phyloP scores from a whole-genome alignment of 163 green algal species.

The Smithsoniella earleae region DNA sequence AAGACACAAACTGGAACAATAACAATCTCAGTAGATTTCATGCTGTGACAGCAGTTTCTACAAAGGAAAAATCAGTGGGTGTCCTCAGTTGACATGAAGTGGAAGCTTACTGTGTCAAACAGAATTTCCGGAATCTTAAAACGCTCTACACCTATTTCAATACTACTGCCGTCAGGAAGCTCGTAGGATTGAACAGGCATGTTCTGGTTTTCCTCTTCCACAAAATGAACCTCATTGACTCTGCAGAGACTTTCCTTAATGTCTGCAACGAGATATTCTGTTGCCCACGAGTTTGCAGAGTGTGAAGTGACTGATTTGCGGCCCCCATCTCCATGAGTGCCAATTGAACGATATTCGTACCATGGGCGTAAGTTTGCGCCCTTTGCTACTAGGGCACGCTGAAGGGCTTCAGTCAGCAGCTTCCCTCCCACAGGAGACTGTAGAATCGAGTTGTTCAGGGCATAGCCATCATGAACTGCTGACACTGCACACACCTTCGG shows the following conservation, averaged over 20 bases:
- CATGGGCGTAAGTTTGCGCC: slow-evolving; percentile 56
- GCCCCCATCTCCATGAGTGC: neutral
- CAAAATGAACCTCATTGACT: slow-evolving; percentile 57
- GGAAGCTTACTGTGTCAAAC: slow-evolving; percentile 61
- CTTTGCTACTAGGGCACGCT: slow-evolving; percentile 45
- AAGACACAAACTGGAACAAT: too few relatives aligned
- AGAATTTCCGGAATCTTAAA: slow-evolving; percentile 76
- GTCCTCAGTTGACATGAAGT: too few relatives aligned
- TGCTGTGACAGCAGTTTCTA: too few relatives aligned
- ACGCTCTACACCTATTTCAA: slow-evolving; percentile 74
- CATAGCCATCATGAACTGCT: slow-evolving; percentile 86
- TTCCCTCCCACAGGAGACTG: slow-evolving; percentile 58
- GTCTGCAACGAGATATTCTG: slow-evolving; percentile 51
- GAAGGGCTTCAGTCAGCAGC: slow-evolving; percentile 59
- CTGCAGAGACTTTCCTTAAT: slow-evolving; percentile 79
- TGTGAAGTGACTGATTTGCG: neutral
- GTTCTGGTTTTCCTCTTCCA: slow-evolving; percentile 64
- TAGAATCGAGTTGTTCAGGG: slow-evolving; percentile 70
- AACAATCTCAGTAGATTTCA: too few relatives aligned
- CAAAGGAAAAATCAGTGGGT: too few relatives aligned
- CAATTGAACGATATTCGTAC: slow-evolving; percentile 55
- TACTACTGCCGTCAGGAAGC: slow-evolving; percentile 85
- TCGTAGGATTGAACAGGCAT: slow-evolving; percentile 75
- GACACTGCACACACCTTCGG: slow-evolving; percentile 62
- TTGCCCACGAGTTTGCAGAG: neutral